Conservation (phyloP, 208 protist genomes). For the Crithidia fasciculata region DNA sequence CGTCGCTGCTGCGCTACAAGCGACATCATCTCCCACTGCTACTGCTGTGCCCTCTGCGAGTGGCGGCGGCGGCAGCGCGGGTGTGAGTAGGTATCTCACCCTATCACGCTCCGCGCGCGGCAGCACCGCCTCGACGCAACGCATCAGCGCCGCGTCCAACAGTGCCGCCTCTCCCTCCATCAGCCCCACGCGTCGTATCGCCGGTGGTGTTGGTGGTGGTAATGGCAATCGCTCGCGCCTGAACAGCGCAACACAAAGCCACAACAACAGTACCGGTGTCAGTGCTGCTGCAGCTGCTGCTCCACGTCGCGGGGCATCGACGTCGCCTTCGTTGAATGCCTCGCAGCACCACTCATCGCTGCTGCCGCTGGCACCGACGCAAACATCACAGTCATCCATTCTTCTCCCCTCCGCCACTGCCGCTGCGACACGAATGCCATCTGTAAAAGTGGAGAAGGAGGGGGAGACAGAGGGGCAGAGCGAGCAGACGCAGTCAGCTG, state of each 20-base stretch:
- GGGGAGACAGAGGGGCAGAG: background rate
- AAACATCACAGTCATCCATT: no score
- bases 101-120: constrained; percentile 23
- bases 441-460: background rate
- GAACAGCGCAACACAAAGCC: no score
- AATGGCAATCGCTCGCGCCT: background rate
- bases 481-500: background rate
- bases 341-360: constrained; percentile 7
- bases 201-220: background rate
- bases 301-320: constrained; percentile 3
- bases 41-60: background rate
- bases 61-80: background rate
- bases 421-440: background rate
- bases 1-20: background rate
- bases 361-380: background rate
- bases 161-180: constrained; percentile 14
- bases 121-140: constrained; percentile 28
- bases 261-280: no score
- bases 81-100: background rate
- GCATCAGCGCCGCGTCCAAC: constrained; percentile 18
- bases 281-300: no score
- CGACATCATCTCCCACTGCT: background rate
- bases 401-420: background rate
- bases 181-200: constrained; percentile 20
- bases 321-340: constrained; percentile 3